Evolutionary conservation across 495 filamentous ascomycete species (phyloP), one percentile per base, ranked within the genome.

Genomic region (Polyplosphaeria fusca): DNA sequence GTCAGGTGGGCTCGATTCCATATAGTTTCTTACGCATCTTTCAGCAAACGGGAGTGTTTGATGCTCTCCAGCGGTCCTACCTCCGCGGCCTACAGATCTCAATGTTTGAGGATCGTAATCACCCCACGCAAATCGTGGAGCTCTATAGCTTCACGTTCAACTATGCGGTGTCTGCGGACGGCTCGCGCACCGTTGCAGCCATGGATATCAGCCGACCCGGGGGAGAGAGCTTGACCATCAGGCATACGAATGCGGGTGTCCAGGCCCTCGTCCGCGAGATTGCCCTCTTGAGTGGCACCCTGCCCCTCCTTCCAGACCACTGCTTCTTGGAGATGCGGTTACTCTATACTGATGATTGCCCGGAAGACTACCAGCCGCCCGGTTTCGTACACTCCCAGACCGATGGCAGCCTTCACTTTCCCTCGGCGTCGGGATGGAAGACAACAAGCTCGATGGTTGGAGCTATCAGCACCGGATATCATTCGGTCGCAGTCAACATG

Each of bases 61-160:
- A 76, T 25, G 77, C 73, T 3, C 55, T 80, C 4, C 55, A 67
- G 38, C 64, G 61, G 20, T 66, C 67, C 32, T 58, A 68, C 9
- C 66, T 79, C 1, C 72, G 73, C n/a, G 72, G 72, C 3, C 28
- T 79, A 20, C 74, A 78, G 57, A 58, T 79, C 37, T 73, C 74
- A 20, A 71, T 80, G 42, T 67, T 71, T 46, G 68, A 70, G 12
- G 70, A 78, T 47, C 70, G 67, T 23, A 50, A 66, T 4, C 49
- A 64, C 0, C 71, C 71, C 3, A 58, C 65, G 5, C 64, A 75
- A 44, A 71, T 79, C 12, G 25, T 79, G 20, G 78, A 81, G 54
- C 65, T 68, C 2, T 81, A 81, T 55, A 78, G 74, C 0, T 80
- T 80, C 60, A 74, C 71, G 5, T 76, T 81, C 60, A 73, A 69